Evolutionary conservation across 2,329 filamentous ascomycete genomes (phyloP).

Genomic region (Alternaria panax): DNA sequence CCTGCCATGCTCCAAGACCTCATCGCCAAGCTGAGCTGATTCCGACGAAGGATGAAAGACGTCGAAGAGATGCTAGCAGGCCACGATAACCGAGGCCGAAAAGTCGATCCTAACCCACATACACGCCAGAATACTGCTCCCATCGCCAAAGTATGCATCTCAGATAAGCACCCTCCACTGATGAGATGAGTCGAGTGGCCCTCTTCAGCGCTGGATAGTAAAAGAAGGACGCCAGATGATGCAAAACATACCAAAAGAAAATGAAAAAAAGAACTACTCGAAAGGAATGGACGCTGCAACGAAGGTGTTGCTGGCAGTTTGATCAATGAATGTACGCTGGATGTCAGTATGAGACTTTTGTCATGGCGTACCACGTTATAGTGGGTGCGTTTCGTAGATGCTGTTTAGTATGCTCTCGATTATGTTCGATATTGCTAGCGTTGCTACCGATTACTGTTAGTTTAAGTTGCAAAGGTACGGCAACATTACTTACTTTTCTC

Average conservation of each 20-base stretch:
- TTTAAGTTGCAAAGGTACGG: too few species aligned
- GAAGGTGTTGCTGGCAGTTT: not conserved
- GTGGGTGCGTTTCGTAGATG: not conserved
- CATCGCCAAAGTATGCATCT: slow-evolving; percentile 1
- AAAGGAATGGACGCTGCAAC: not conserved
- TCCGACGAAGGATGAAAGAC: not conserved
- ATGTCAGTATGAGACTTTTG: not conserved
- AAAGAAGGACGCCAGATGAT: slow-evolving; percentile 11
- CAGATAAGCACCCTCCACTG: not conserved
- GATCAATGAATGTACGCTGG: not conserved
- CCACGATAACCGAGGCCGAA: not conserved
- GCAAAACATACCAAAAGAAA: slow-evolving; percentile 16
- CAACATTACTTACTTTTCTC: not conserved
- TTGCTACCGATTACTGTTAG: not conserved
- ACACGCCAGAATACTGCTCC: not conserved
- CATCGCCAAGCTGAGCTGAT: not conserved
- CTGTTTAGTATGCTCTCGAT: not conserved
- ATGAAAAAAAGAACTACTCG: not conserved
- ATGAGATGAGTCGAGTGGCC: not conserved
- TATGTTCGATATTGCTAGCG: not conserved
- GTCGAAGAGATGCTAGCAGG: not conserved
- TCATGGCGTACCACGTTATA: not conserved
- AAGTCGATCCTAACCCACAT: not conserved
- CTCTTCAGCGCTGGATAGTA: not conserved
- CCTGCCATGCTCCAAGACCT: not conserved